Evolutionary conservation across 208 protist species (phyloP), one percentile per base, ranked within the genome.

Genomic region (Leishmania turanica): DNA sequence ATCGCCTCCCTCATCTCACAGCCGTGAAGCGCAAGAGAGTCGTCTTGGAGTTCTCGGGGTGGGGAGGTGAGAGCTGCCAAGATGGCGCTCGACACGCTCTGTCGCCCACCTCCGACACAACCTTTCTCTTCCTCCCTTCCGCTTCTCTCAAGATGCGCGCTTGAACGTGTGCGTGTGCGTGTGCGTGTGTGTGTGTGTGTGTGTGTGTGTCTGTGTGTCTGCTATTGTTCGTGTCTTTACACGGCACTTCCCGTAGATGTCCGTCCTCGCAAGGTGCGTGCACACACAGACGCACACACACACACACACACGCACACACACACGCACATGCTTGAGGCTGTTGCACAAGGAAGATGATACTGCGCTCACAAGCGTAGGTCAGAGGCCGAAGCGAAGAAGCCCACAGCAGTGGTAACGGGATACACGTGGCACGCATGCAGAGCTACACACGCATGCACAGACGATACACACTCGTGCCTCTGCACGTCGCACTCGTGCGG

Each of bases 1-100:
- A 86, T 97, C 24, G 82, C 77, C 13, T 62, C 78, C 1, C 82
- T 82, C 40, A 45, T 65, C 21, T 27, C 11, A 47, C 49, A 65
- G 21, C 34, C n/a, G 42, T 66, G 31, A 76, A 24, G 34, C 60
- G 13, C 42, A 27, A 31, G 40, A 27, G 70, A 34, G 17, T 3
- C 17, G 19, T 8, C 31, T 34, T 24, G n/a, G n/a, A 6, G 13
- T 21, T 76, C 45, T 34, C 49, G 15, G 24, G 72, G n/a, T 49
- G n/a, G 21, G 31, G 15, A 40, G 24, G 2, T 34, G 62, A n/a
- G 31, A 17, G 3, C n/a, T n/a, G 24, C 31, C 2, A n/a, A n/a
- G 6, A 4, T 13, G 8, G 62, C 27, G 31, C 31, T 68, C 11
- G 62, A 54, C 45, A 71, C 15, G 34, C 47, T 70, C 34, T 19